Base-by-base conservation (phyloP, 768 basidiomycete genomes). In the Collybiopsis confluens region DNA sequence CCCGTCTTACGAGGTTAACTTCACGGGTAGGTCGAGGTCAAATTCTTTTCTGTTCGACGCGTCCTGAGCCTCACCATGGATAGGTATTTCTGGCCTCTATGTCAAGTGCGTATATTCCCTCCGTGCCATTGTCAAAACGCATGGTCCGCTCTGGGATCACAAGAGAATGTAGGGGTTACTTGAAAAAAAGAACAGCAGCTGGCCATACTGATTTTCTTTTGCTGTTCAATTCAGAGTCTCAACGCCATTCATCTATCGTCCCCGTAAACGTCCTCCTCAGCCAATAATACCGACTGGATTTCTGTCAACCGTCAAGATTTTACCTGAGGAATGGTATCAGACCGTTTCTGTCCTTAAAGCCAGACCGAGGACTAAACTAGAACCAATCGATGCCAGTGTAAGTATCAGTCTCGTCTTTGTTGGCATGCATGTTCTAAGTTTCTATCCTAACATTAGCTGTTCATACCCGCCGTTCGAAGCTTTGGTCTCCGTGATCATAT, bases 1-100 rank as follows among this genome's bases (percentile, higher is more conserved):
- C n/a, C 52, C 52, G 6, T 53, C 52, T 20, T 53, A 53, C 35
- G 52, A 53, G 30, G 52, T 53, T 4, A 53, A 40, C 9, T 53
- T 53, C 18, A 52, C 50, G 21, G 50, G 50, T 27, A 18, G n/a
- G 37, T 21, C 23, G 15, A 13, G 16, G 4, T n/a, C 21, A 9
- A n/a, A 37, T 15, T 27, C 24, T n/a, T n/a, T n/a, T 45, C 15
- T 21, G 16, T 37, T 48, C 16, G 2, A 2, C 9, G 18, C 3
- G n/a, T 48, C 35, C 18, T 20, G 13, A 35, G 3, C 35, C 20
- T 6, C 4, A 18, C 15, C 21, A 24, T 20, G 3, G 18, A 1
- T 41, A 41, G 50, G 50, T 28, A 40, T 51, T 18, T 38, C 50
- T 13, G 41, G 50, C n/a, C 50, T 51, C 13, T 53, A 44, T 37